A percentile compares a stretch with the other conserved stretches of the same genome.
Evolutionary conservation across 2,329 filamentous ascomycete species (phyloP).

Genomic region (Polytolypa hystricis): DNA sequence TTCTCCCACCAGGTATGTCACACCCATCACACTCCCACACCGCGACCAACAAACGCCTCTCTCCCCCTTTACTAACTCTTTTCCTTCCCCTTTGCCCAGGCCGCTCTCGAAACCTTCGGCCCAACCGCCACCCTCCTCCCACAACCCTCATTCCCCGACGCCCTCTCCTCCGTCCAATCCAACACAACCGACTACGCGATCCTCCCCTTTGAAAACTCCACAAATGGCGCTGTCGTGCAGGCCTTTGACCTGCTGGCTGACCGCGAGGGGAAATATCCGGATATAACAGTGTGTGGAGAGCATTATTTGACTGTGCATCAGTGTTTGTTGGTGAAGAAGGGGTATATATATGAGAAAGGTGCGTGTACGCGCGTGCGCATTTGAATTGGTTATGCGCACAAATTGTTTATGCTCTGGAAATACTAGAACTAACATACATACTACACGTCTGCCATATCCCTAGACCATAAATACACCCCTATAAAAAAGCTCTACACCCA

Average conservation of each 20-base stretch:
- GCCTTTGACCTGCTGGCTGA: constrained; percentile 85
- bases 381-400: neutral
- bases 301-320: constrained; percentile 81
- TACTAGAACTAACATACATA: neutral
- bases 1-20: constrained; percentile 56
- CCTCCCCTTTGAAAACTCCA: constrained; percentile 91
- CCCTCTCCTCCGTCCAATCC: constrained; percentile 68
- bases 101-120: constrained; percentile 43
- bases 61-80: constrained; percentile 14
- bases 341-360: constrained; percentile 10
- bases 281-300: constrained; percentile 70
- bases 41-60: constrained; percentile 10
- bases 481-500: constrained; percentile 79
- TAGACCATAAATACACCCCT: constrained; percentile 38
- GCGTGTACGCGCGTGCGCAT: neutral
- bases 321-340: constrained; percentile 54
- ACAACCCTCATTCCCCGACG: constrained; percentile 42
- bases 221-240: constrained; percentile 82
- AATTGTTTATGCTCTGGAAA: neutral
- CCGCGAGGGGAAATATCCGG: constrained; percentile 49
- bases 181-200: constrained; percentile 59
- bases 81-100: too few relatives aligned
- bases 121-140: constrained; percentile 22
- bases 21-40: neutral
- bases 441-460: too few relatives aligned